A percentile compares a stretch with the other conserved stretches of the same genome.
Conservation (phyloP, 495 filamentous ascomycete genomes). For the Trichoderma virens region DNA sequence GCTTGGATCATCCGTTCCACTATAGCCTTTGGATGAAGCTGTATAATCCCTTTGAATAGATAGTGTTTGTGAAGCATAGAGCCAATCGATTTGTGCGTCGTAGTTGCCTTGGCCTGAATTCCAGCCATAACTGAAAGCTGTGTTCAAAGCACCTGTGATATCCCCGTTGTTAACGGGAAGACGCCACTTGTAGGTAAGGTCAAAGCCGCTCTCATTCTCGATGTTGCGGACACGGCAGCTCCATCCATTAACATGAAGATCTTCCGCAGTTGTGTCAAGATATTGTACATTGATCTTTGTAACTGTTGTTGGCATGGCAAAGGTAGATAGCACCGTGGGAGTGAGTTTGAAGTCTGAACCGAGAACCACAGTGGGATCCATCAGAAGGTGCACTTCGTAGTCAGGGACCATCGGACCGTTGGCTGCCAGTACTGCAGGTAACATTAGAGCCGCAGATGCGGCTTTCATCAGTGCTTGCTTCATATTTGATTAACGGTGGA, state of each 20-base stretch:
- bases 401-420: slow-evolving; percentile 18
- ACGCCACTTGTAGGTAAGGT: slow-evolving; percentile 28
- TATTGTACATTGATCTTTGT: slow-evolving; percentile 26
- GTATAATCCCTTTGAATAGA: slow-evolving; percentile 21
- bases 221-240: slow-evolving; percentile 26
- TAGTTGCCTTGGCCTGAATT: slow-evolving; percentile 19
- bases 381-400: slow-evolving; percentile 26
- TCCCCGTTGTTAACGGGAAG: slow-evolving; percentile 18
- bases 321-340: slow-evolving; percentile 18
- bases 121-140: slow-evolving; percentile 21
- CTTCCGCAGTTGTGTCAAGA: slow-evolving; percentile 22
- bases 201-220: slow-evolving; percentile 20
- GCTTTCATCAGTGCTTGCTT: neutral
- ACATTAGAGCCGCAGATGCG: neutral
- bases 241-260: slow-evolving; percentile 26
- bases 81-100: slow-evolving; percentile 27
- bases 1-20: slow-evolving; percentile 18
- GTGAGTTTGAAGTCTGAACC: slow-evolving; percentile 21
- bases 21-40: slow-evolving; percentile 13
- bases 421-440: neutral
- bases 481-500: too few species aligned
- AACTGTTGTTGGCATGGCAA: slow-evolving; percentile 19
- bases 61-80: slow-evolving; percentile 22
- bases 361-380: slow-evolving; percentile 20
- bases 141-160: slow-evolving; percentile 19